These are phyloP conservation scores for Psidium guajava DNA, from an alignment of 345 rosid genomes.

Conservation along the genomic window DNA sequence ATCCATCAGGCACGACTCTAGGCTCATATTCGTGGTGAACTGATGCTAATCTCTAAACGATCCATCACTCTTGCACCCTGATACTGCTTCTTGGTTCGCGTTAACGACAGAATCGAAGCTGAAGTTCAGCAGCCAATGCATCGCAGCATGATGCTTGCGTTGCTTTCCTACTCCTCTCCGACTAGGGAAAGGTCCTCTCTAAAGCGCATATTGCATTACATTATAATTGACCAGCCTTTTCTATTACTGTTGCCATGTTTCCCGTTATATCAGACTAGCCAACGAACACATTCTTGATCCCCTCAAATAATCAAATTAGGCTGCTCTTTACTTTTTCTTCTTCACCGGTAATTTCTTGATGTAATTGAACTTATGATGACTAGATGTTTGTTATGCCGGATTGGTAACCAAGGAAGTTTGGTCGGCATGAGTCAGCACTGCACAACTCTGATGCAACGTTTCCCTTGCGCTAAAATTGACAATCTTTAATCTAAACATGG, in stretches of 20 bases:
- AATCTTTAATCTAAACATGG: background rate
- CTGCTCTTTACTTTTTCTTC: background rate
- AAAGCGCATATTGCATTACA: too few species aligned
- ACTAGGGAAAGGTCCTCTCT: too few species aligned
- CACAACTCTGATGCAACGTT: background rate
- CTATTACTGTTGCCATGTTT: too few species aligned
- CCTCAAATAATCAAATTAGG: background rate
- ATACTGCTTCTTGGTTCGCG: background rate
- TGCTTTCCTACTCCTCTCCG: background rate
- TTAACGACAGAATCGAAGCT: background rate
- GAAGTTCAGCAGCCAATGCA: background rate
- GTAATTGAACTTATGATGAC: background rate
- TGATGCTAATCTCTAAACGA: background rate
- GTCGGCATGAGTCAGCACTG: background rate
- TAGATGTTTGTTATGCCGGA: background rate
- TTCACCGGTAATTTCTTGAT: background rate
- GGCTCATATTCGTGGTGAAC: background rate
- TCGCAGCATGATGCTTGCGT: background rate
- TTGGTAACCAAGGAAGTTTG: background rate
- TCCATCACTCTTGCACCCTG: background rate
- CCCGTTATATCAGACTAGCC: background rate
- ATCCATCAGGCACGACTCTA: background rate
- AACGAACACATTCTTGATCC: background rate
- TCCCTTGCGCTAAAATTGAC: background rate
- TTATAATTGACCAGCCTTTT: too few species aligned